phyloP scores from a whole-genome alignment of 768 basidiomycete genomes.

The Lentinula lateritia region DNA sequence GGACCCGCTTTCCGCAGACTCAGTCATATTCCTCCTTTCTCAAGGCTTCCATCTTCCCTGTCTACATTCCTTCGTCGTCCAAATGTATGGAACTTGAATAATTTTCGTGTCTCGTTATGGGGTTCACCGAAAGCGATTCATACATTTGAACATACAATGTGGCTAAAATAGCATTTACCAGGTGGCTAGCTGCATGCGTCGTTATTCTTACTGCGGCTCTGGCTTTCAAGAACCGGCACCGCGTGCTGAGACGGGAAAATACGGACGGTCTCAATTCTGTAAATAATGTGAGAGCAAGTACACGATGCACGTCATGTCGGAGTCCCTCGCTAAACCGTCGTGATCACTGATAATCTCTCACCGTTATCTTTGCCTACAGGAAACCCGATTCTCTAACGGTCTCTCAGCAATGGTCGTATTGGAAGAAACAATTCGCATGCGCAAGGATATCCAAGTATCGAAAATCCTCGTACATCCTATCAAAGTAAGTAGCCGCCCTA shows the following conservation, averaged over 20 bases:
- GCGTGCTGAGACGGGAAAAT: background rate
- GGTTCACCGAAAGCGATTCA: background rate
- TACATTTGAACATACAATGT: background rate
- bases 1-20: too few species aligned
- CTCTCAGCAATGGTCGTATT: background rate
- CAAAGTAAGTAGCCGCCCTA: slow-evolving; percentile 36
- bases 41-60: too few species aligned
- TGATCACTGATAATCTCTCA: background rate
- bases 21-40: too few species aligned
- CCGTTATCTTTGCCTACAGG: background rate
- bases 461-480: slow-evolving; percentile 65
- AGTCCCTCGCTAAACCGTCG: background rate
- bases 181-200: background rate
- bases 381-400: background rate
- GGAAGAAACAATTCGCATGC: slow-evolving; percentile 3
- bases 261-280: background rate
- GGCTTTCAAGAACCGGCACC: background rate
- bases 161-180: background rate
- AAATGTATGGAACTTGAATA: background rate
- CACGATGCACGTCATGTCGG: background rate
- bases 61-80: too few species aligned
- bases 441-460: slow-evolving; percentile 33
- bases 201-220: background rate
- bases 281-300: background rate
- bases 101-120: background rate